phyloP scores from a whole-genome alignment of 805 yeast species.

The Zygosaccharomyces siamensis region DNA sequence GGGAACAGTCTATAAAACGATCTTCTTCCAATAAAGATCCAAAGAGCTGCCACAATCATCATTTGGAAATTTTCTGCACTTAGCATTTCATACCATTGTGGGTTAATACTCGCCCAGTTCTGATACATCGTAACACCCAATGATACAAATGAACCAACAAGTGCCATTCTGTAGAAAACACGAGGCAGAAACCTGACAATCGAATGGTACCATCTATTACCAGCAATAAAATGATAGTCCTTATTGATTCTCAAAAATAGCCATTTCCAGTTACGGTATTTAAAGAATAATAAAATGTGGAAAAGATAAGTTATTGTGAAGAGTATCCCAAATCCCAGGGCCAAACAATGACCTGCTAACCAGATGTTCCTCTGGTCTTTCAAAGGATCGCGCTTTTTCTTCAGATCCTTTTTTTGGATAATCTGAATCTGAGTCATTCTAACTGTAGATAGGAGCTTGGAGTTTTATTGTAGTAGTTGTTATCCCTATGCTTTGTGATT shows the following conservation, averaged over 20 bases:
- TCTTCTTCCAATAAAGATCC: conserved; percentile 63
- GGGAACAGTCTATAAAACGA: conserved; percentile 65
- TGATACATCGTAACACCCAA: conserved; percentile 51
- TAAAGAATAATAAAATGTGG: conserved; percentile 26
- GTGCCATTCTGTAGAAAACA: conserved; percentile 50
- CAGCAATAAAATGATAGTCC: conserved; percentile 17
- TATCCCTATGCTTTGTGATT: not conserved
- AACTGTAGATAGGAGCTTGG: not conserved
- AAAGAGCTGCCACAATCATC: conserved; percentile 47
- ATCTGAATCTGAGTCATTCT: conserved; percentile 24
- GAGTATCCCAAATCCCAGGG: conserved; percentile 26
- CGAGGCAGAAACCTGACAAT: conserved; percentile 40
- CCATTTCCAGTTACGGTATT: conserved; percentile 34
- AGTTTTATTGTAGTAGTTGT: not conserved
- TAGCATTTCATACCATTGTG: conserved; percentile 58
- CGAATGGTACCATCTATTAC: conserved; percentile 23
- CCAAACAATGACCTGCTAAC: conserved; percentile 29
- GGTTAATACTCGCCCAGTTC: conserved; percentile 55
- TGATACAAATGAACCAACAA: conserved; percentile 53
- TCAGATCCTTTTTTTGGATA: conserved; percentile 24
- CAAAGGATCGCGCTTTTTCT: conserved; percentile 22
- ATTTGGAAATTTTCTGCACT: conserved; percentile 77
- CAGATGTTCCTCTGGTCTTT: conserved; percentile 25
- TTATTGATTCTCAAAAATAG: conserved; percentile 27
- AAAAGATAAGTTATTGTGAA: conserved; percentile 27